These are phyloP conservation scores for Alternaria triticimaculans DNA, from an alignment of 2,329 filamentous ascomycete species.

Conservation along the genomic window DNA sequence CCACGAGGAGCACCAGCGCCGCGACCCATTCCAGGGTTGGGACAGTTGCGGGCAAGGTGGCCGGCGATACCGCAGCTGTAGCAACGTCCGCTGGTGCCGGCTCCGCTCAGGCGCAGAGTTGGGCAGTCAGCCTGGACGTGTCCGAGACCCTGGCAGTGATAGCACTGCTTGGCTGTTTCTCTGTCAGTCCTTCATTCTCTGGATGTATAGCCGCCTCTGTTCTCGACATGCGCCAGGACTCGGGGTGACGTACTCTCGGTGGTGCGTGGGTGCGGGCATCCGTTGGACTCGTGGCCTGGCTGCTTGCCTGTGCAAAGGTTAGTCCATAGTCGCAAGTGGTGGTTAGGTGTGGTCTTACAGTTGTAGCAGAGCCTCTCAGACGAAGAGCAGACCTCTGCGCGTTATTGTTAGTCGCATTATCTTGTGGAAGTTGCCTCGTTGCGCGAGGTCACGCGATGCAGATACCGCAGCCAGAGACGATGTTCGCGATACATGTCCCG, in stretches of 20 bases:
- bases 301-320: slow-evolving; percentile 69
- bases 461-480: slow-evolving; percentile 9
- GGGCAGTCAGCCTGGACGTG: slow-evolving; percentile 99
- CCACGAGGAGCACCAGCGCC: slow-evolving; percentile 72
- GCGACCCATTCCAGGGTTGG: slow-evolving; percentile 73
- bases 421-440: slow-evolving; percentile 6
- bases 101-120: slow-evolving; percentile 86
- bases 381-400: slow-evolving; percentile 89
- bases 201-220: neutral
- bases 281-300: slow-evolving; percentile 95
- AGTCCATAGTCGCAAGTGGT: slow-evolving; percentile 15
- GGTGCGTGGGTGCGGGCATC: slow-evolving; percentile 93
- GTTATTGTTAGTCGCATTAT: slow-evolving; percentile 29
- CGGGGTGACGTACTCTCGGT: slow-evolving; percentile 73
- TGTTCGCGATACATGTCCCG: slow-evolving; percentile 22
- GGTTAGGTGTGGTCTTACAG: slow-evolving; percentile 66
- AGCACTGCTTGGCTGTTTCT: slow-evolving; percentile 89
- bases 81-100: slow-evolving; percentile 83
- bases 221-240: neutral
- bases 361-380: slow-evolving; percentile 99
- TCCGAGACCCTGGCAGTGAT: slow-evolving; percentile 97
- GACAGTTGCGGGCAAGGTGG: slow-evolving; percentile 90
- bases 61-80: slow-evolving; percentile 95
- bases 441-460: slow-evolving; percentile 28
- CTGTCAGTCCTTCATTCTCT: slow-evolving; percentile 17